These are phyloP conservation scores for Paraurostyla sp. DNA, from an alignment of 73 alveolate species.

Conservation along the genomic window DNA sequence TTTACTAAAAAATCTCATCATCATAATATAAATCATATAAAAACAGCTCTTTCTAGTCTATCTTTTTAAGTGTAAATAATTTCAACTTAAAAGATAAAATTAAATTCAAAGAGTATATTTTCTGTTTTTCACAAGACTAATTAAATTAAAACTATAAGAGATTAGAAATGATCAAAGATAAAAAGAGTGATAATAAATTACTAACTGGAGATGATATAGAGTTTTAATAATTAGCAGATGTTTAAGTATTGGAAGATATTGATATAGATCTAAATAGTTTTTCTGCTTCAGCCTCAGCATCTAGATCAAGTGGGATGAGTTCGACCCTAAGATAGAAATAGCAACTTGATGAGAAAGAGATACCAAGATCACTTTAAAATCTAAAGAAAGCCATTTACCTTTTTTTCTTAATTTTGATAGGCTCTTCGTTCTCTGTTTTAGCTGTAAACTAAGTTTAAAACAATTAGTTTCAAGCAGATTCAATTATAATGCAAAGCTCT, in stretches of 20 bases:
- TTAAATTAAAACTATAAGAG: too few species aligned
- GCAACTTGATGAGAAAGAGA: constrained; percentile 19
- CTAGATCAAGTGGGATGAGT: constrained; percentile 12
- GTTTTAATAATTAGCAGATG: too few species aligned
- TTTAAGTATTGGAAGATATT: constrained; percentile 1
- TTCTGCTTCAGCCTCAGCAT: background rate
- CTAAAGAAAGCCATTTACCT: constrained; percentile 8
- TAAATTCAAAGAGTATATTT: background rate
- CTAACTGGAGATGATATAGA: background rate
- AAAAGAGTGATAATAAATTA: background rate
- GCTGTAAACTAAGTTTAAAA: background rate
- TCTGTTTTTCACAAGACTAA: too few species aligned
- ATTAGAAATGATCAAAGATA: background rate
- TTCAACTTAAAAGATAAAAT: background rate
- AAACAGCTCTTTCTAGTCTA: background rate
- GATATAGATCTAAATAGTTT: background rate
- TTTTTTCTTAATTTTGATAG: constrained; percentile 14
- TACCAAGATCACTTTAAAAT: constrained; percentile 24
- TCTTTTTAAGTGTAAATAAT: background rate
- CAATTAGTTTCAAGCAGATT: background rate
- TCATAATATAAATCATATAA: background rate
- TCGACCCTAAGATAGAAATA: background rate
- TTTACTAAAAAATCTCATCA: background rate
- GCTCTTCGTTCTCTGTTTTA: constrained; percentile 34
- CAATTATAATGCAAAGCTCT: background rate